Evolutionary conservation across 768 basidiomycete species (phyloP).

Genomic region (Pisolithus tinctorius): DNA sequence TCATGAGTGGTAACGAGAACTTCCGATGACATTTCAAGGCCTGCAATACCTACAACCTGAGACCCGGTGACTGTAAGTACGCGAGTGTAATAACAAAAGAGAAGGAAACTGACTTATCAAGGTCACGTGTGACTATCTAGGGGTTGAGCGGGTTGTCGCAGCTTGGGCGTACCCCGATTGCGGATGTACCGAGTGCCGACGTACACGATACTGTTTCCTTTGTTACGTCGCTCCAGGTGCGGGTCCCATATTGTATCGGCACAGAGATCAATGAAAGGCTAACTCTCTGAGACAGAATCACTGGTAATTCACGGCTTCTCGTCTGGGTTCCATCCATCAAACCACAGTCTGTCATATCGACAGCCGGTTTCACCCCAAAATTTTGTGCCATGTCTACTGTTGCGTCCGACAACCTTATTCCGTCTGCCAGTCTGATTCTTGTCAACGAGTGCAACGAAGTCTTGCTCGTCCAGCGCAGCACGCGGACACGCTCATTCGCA

Average conservation of each 20-base stretch:
- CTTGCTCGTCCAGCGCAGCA: conserved; percentile 65
- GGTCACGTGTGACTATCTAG: background rate
- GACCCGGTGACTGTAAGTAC: background rate
- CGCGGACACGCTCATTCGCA: conserved; percentile 54
- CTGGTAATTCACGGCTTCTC: background rate
- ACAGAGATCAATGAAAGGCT: too few species aligned
- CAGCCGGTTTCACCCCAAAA: background rate
- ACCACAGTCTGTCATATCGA: background rate
- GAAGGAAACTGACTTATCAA: background rate
- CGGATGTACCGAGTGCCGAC: too few species aligned
- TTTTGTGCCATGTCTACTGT: background rate
- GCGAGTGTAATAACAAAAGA: background rate
- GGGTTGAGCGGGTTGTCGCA: too few species aligned
- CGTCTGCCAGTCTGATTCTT: conserved; percentile 62
- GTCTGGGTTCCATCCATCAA: background rate
- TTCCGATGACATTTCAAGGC: background rate
- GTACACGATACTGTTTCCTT: background rate
- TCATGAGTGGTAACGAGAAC: background rate
- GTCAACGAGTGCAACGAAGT: conserved; percentile 63
- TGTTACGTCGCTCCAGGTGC: background rate
- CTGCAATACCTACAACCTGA: background rate
- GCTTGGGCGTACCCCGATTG: too few species aligned
- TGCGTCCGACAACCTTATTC: conserved; percentile 34
- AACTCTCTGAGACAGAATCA: too few species aligned
- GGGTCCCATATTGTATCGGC: background rate